Base-by-base conservation (phyloP, 768 basidiomycete genomes). In the Trametes cubensis region DNA sequence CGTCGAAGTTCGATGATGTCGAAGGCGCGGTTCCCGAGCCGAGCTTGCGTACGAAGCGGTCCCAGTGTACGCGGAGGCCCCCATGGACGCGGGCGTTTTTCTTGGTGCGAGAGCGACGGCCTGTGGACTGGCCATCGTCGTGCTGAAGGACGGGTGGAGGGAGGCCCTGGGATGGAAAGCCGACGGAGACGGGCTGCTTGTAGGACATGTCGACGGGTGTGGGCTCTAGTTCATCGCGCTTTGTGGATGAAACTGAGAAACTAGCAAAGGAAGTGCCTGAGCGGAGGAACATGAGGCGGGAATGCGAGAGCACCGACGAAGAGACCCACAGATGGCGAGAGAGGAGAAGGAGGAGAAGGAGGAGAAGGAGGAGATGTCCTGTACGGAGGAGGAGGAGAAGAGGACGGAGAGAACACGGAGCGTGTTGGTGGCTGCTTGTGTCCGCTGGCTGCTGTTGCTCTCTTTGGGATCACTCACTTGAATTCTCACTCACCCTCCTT, bases 1-100 rank as follows among this genome's bases (percentile, higher is more conserved):
- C 84, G 26, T 80, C 83, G 18, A 81, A 61, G 10, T 79, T 67
- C 4, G 84, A 85, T 40, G 82, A 83, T 44, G 77, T 81, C 5
- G 85, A 85, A 20, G 76, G 75, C 6, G 75, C 75, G 7, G 72
- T 75, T 5, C 75, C 75, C 4, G 70, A 74, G 30, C 71, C 74
- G 42, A 76, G 64, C 61, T 72, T 67, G 50, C 73, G 66, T 55
- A 71, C 72, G 54, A 74, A 68, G 55, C 68, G 71, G 30, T 71
- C 70, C 73, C 72, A 76, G 25, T 62, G 72, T 34, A 73, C 68
- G 15, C 67, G 64, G 23, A 70, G 58, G n/a, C 73, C 68, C n/a
- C 57, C 56, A 39, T 66, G 66, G 2, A 72, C 70, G 23, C 70
- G 64, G 0, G 67, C 68, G 34, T 60, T 69, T 60, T 71, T 72